Conservation (phyloP, 257 asterid genomes). For the Plantago elongata region DNA sequence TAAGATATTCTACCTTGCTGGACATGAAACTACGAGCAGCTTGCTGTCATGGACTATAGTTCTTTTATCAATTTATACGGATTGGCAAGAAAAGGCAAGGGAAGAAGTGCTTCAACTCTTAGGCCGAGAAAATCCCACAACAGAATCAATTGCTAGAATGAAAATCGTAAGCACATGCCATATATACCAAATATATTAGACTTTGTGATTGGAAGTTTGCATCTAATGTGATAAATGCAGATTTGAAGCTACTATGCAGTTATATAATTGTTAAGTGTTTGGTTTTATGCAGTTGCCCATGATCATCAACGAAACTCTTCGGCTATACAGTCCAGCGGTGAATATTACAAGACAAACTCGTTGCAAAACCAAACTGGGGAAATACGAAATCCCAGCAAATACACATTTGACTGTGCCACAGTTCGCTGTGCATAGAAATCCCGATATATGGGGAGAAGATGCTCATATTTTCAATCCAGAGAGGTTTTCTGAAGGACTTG, state of each 20-base stretch:
- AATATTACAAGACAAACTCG: constrained; percentile 39
- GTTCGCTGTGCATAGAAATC: constrained; percentile 41
- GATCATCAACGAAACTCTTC: constrained; percentile 55
- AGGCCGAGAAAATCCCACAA: constrained; percentile 32
- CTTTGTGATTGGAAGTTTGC: background rate
- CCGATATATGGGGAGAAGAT: constrained; percentile 51
- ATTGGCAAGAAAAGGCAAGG: constrained; percentile 67
- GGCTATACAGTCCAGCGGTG: constrained; percentile 52
- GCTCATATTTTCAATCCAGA: constrained; percentile 50
- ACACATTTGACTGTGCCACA: constrained; percentile 36
- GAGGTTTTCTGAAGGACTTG: constrained; percentile 48
- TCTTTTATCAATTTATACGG: constrained; percentile 42
- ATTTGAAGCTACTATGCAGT: background rate
- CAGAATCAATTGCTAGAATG: constrained; percentile 51
- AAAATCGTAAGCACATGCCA: constrained; percentile 32
- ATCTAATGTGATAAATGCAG: too few species aligned
- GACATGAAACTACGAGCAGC: constrained; percentile 41
- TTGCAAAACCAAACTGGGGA: constrained; percentile 34
- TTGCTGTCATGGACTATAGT: constrained; percentile 48
- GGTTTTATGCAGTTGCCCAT: constrained; percentile 39
- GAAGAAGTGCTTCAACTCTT: constrained; percentile 34
- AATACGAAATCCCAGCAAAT: constrained; percentile 28
- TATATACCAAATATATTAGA: background rate
- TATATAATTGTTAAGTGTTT: background rate
- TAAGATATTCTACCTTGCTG: constrained; percentile 42